phyloP scores from a whole-genome alignment of 202 grass and related monocot genomes.

The Zizania palustris region DNA sequence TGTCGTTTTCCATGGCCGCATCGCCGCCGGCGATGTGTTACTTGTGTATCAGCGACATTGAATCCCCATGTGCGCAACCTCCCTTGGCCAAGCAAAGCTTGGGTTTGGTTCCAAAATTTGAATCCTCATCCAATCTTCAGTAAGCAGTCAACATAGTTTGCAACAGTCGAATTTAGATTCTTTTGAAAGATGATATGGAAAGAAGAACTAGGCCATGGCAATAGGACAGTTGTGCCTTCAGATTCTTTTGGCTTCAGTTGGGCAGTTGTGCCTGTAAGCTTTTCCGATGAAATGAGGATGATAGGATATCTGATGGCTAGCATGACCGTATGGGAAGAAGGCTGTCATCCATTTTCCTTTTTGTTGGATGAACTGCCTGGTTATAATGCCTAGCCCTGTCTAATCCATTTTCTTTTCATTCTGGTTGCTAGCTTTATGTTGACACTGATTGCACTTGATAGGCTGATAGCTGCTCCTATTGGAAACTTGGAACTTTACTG shows the following conservation, averaged over 20 bases:
- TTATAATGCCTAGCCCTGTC: background rate
- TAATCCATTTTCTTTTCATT: background rate
- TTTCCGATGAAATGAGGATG: background rate
- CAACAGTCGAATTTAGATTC: background rate
- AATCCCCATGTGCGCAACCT: background rate
- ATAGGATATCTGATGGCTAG: background rate
- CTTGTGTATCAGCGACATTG: background rate
- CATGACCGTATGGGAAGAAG: background rate
- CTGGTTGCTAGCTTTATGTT: background rate
- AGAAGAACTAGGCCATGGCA: background rate
- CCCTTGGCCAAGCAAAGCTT: background rate
- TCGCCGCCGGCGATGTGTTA: background rate
- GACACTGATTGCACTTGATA: background rate
- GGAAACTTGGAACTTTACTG: background rate
- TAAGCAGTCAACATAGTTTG: background rate
- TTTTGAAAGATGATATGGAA: background rate
- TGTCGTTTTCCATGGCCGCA: background rate
- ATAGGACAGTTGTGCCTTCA: too few species aligned
- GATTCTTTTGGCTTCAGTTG: too few species aligned
- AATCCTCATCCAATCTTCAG: background rate
- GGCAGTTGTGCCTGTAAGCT: background rate
- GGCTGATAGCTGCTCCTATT: background rate
- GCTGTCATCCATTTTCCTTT: background rate
- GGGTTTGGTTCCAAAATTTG: slow-evolving; percentile 1
- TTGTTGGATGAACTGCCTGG: background rate